phyloP scores from a whole-genome alignment of 202 grass and related monocot species.

The Tripidium arundinaceum region DNA sequence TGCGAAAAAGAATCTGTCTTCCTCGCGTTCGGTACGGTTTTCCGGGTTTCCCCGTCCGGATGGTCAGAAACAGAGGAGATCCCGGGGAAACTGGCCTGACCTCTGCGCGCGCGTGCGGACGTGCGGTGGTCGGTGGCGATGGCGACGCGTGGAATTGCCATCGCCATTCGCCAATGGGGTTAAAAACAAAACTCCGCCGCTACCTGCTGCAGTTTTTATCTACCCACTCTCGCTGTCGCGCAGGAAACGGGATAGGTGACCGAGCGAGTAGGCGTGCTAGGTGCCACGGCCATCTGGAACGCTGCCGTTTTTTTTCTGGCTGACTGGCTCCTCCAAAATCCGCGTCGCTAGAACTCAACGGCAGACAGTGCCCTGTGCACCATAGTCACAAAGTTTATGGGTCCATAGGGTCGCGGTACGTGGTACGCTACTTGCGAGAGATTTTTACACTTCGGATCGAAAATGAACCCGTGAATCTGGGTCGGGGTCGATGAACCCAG shows the following conservation, averaged over 20 bases:
- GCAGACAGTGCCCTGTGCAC: too few species aligned
- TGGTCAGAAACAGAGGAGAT: not conserved
- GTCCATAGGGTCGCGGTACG: too few species aligned
- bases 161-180: not conserved
- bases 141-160: not conserved
- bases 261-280: too few species aligned
- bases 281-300: too few species aligned
- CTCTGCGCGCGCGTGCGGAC: not conserved
- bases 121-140: constrained; percentile 25
- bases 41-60: not conserved
- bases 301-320: too few species aligned
- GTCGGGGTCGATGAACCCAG: too few species aligned
- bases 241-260: too few species aligned
- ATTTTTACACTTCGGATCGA: too few species aligned
- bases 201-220: constrained; percentile 26
- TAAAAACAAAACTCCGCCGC: not conserved
- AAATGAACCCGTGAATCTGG: too few species aligned
- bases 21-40: not conserved
- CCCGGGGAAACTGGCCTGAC: not conserved
- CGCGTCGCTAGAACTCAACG: too few species aligned
- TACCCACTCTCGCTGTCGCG: not conserved
- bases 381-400: too few species aligned
- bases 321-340: not conserved
- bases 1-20: not conserved
- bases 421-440: too few species aligned